Evolutionary conservation across 176 grass and related monocot species (phyloP).

Genomic region (Poa pratensis): DNA sequence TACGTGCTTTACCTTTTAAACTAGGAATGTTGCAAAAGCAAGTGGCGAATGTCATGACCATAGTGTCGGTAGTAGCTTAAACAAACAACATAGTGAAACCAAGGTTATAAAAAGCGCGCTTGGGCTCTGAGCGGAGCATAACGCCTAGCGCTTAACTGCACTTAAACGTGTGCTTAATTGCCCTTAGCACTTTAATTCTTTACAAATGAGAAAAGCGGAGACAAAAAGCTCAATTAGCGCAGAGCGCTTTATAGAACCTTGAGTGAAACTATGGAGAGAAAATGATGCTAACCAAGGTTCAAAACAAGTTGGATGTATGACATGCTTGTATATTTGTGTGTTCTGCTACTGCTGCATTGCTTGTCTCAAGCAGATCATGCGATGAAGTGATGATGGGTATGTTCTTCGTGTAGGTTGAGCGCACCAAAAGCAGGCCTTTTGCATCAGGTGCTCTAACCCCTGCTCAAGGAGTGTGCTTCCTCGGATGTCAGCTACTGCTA

Average conservation of each 20-base stretch:
- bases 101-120: too few species aligned
- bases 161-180: too few species aligned
- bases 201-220: too few species aligned
- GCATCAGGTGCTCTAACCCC: conserved; percentile 75
- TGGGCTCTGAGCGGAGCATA: too few species aligned
- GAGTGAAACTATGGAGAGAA: neutral
- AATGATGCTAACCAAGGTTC: neutral
- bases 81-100: conserved; percentile 5
- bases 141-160: too few species aligned
- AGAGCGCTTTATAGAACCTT: too few species aligned
- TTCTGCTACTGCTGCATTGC: neutral
- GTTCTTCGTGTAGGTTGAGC: conserved; percentile 61
- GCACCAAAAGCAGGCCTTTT: conserved; percentile 78
- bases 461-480: conserved; percentile 71
- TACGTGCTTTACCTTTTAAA: too few species aligned
- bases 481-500: conserved; percentile 78
- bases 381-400: neutral
- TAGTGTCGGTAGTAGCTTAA: neutral
- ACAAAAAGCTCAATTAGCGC: too few species aligned
- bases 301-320: neutral
- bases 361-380: too few species aligned
- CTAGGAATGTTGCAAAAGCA: neutral
- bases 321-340: neutral
- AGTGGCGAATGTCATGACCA: neutral
- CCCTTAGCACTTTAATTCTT: too few species aligned